These are phyloP conservation scores for Fusarium brevicatenulatum DNA, from an alignment of 2,329 filamentous ascomycete species.

Conservation along the genomic window DNA sequence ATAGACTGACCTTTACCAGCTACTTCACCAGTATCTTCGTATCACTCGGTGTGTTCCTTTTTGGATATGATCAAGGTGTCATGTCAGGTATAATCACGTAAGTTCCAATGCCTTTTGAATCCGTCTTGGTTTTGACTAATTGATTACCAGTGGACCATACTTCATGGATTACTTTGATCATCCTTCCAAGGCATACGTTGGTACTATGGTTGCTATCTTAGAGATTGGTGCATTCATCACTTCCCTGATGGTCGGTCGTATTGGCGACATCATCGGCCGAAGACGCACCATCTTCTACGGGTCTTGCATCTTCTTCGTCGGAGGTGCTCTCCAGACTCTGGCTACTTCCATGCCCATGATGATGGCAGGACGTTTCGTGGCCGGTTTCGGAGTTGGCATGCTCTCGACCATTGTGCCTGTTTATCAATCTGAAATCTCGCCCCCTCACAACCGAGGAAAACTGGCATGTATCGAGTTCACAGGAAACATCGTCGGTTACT, in stretches of 20 bases:
- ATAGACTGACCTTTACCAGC: slow-evolving; percentile 57
- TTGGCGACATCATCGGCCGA: slow-evolving; percentile 92
- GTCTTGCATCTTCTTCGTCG: slow-evolving; percentile 85
- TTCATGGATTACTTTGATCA: slow-evolving; percentile 95
- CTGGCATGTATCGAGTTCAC: slow-evolving; percentile 98
- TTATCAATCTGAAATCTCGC: slow-evolving; percentile 95
- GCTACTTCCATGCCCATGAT: slow-evolving; percentile 90
- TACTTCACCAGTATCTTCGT: slow-evolving; percentile 96
- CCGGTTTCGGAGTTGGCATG: slow-evolving; percentile 87
- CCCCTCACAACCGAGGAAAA: slow-evolving; percentile 94
- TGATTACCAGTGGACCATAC: slow-evolving; percentile 74
- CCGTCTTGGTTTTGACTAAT: slow-evolving; percentile 35
- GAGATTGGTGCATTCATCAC: slow-evolving; percentile 93
- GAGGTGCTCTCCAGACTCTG: slow-evolving; percentile 85
- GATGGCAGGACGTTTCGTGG: slow-evolving; percentile 83
- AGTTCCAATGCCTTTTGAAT: slow-evolving; percentile 37
- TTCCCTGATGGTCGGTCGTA: slow-evolving; percentile 84
- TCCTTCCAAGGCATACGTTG: slow-evolving; percentile 85
- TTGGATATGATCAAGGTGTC: slow-evolving; percentile 90
- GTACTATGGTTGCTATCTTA: slow-evolving; percentile 97
- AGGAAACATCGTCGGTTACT: slow-evolving; percentile 95
- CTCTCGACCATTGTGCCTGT: slow-evolving; percentile 92
- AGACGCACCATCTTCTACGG: slow-evolving; percentile 93
- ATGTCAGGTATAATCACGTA: slow-evolving; percentile 82
- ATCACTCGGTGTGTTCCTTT: slow-evolving; percentile 86